Evolutionary conservation across 2,329 filamentous ascomycete genomes (phyloP).

Genomic region (Pestalotiopsis sp.): DNA sequence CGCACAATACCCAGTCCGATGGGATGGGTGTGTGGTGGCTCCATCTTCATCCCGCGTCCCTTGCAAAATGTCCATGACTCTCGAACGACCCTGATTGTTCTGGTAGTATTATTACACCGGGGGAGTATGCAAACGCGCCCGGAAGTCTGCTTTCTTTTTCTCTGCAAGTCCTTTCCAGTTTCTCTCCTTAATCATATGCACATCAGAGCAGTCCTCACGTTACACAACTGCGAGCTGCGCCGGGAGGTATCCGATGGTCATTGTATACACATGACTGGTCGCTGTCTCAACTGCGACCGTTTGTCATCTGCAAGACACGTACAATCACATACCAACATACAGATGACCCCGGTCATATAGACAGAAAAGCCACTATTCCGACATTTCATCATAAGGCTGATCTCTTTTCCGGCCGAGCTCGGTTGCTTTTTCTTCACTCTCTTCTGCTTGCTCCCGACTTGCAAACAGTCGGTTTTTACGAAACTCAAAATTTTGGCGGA

Average conservation of each 20-base stretch:
- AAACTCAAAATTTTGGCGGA: not conserved
- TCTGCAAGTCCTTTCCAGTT: not conserved
- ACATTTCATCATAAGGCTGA: not conserved
- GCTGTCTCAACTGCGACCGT: not conserved
- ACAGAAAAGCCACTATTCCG: not conserved
- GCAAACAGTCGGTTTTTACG: not conserved
- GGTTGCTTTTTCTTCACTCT: not conserved
- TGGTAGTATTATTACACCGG: not conserved
- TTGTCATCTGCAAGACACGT: not conserved
- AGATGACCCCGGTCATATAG: not conserved
- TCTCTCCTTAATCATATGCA: not conserved
- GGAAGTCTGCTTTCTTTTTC: not conserved
- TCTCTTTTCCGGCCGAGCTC: not conserved
- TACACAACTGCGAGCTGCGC: not conserved
- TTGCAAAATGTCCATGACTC: not conserved
- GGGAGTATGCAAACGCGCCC: not conserved
- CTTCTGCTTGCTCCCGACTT: not conserved
- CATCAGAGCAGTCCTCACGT: not conserved
- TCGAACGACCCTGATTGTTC: not conserved
- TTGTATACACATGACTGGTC: not conserved
- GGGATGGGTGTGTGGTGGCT: not conserved
- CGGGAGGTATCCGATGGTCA: not conserved
- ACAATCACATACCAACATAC: not conserved
- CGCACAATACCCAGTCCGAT: not conserved
- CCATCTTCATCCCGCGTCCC: not conserved